A percentile compares a stretch with the other conserved stretches of the same genome.
Conservation (phyloP, 768 basidiomycete species). For the Phaeolepiota aurea region DNA sequence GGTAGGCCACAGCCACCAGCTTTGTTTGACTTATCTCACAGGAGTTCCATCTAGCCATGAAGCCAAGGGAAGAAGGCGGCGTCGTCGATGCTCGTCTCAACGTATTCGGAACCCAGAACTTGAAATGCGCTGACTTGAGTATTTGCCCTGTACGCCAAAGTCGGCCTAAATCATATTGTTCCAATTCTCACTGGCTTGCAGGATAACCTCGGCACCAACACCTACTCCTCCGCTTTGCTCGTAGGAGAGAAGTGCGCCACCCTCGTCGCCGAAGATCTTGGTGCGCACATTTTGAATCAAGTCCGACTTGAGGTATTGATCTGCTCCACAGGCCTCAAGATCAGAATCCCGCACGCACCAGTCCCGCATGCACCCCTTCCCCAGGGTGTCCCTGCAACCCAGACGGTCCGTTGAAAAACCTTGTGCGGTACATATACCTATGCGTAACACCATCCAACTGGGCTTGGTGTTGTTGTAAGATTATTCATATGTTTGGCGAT, state of each 20-base stretch:
- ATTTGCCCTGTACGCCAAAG: slow-evolving; percentile 65
- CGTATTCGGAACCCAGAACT: slow-evolving; percentile 56
- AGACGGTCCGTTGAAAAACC: slow-evolving; percentile 35
- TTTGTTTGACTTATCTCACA: not conserved
- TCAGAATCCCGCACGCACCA: slow-evolving; percentile 55
- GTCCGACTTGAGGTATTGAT: not conserved
- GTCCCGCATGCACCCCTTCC: slow-evolving; percentile 62
- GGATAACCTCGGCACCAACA: slow-evolving; percentile 69
- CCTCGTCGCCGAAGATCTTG: slow-evolving; percentile 55
- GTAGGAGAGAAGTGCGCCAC: slow-evolving; percentile 65
- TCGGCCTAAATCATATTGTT: no score
- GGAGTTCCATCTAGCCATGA: slow-evolving; percentile 41
- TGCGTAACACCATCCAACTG: no score
- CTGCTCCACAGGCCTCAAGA: slow-evolving; percentile 45
- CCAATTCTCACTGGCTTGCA: no score
- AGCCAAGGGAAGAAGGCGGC: slow-evolving; percentile 56
- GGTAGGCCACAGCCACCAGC: slow-evolving; percentile 19
- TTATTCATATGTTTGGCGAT: no score
- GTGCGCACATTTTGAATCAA: slow-evolving; percentile 19
- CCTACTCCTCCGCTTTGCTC: slow-evolving; percentile 61
- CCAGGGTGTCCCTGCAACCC: slow-evolving; percentile 41
- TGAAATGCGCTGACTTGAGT: slow-evolving; percentile 61
- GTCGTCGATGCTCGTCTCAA: slow-evolving; percentile 58
- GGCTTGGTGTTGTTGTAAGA: no score
- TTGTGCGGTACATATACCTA: no score